These are phyloP conservation scores for Colletotrichum sojae DNA, from an alignment of 2,329 filamentous ascomycete species.

Conservation along the genomic window DNA sequence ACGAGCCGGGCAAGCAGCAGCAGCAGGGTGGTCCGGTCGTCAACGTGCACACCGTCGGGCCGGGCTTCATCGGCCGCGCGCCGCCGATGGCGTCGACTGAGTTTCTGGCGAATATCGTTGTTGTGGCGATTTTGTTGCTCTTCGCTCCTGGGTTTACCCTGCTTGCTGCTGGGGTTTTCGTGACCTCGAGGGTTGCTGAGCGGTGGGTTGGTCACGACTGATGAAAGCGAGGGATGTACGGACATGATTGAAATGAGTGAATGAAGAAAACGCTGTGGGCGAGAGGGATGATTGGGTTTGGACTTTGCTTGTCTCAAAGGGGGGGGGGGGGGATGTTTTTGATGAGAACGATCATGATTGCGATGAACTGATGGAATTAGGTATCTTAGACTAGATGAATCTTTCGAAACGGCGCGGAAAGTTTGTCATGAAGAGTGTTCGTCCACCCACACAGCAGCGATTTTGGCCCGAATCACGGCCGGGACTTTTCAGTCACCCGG, in stretches of 20 bases:
- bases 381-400: too few relatives aligned
- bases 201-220: slow-evolving; percentile 19
- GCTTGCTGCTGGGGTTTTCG: slow-evolving; percentile 31
- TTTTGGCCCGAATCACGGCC: too few relatives aligned
- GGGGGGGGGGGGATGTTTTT: too few relatives aligned
- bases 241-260: not conserved
- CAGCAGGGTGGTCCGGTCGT: not conserved
- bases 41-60: slow-evolving; percentile 30
- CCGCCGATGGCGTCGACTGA: slow-evolving; percentile 31
- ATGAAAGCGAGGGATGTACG: not conserved
- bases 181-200: slow-evolving; percentile 35
- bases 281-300: too few relatives aligned
- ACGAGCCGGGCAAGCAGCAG: too few relatives aligned
- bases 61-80: slow-evolving; percentile 30
- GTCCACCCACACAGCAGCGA: too few relatives aligned
- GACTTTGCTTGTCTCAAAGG: too few relatives aligned
- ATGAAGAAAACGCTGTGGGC: not conserved
- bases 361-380: too few relatives aligned
- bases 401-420: too few relatives aligned
- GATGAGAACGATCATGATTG: too few relatives aligned
- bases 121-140: slow-evolving; percentile 31
- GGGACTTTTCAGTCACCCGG: too few relatives aligned
- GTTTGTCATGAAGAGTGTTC: too few relatives aligned
- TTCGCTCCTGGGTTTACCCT: slow-evolving; percentile 37
- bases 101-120: slow-evolving; percentile 28